Evolutionary conservation across 441 rosid species (phyloP).

Genomic region (Euphorbia corollata): DNA sequence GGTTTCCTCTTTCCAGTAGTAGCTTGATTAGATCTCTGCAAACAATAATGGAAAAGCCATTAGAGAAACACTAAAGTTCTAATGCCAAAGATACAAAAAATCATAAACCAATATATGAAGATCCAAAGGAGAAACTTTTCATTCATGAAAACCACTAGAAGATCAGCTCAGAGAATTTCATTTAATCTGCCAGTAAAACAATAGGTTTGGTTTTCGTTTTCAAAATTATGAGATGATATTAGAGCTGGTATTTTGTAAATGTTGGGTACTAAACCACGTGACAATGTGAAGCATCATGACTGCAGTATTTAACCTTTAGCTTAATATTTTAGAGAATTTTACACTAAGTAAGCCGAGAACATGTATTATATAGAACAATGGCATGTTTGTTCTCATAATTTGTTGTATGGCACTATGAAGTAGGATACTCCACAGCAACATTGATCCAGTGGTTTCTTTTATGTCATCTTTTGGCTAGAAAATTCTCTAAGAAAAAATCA

Average conservation of each 20-base stretch:
- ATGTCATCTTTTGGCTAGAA: too few species aligned
- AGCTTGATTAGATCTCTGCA: constrained; percentile 56
- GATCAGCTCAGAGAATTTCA: background rate
- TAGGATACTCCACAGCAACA: too few species aligned
- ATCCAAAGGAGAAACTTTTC: background rate
- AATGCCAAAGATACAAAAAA: constrained; percentile 2
- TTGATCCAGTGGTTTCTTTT: too few species aligned
- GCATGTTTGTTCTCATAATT: background rate
- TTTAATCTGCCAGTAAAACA: background rate
- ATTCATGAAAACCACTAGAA: background rate
- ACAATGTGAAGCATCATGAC: background rate
- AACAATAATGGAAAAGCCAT: constrained; percentile 11
- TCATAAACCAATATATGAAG: background rate
- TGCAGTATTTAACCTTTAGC: background rate
- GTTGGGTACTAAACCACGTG: background rate
- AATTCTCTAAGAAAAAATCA: too few species aligned
- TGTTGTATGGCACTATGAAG: background rate
- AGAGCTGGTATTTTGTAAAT: background rate
- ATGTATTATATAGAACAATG: background rate
- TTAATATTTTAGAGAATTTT: too few species aligned
- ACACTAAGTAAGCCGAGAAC: background rate
- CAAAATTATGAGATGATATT: background rate
- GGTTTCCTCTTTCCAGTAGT: constrained; percentile 57
- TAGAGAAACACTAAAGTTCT: background rate
- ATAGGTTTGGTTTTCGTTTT: background rate